These are phyloP conservation scores for Calocera viscosa DNA, from an alignment of 768 basidiomycete genomes.

Conservation along the genomic window DNA sequence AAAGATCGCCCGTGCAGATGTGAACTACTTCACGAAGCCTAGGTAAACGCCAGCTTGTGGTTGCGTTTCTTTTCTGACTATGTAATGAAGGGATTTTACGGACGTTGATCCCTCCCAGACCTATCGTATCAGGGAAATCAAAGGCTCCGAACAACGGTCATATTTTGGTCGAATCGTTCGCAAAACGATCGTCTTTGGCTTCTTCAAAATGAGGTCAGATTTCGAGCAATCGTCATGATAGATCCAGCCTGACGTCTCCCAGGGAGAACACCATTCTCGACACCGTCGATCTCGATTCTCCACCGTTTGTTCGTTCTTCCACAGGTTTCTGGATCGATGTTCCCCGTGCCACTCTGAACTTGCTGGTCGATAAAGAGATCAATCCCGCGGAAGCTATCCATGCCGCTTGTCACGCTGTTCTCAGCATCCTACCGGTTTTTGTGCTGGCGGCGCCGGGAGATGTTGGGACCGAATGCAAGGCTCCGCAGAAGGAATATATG, in stretches of 20 bases:
- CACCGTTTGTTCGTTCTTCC: conserved; percentile 60
- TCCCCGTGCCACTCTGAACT: conserved; percentile 38
- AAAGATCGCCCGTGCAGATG: conserved; percentile 55
- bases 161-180: conserved; percentile 64
- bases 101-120: conserved; percentile 71
- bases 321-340: conserved; percentile 74
- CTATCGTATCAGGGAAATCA: conserved; percentile 55
- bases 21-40: conserved; percentile 71
- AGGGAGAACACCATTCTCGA: conserved; percentile 47
- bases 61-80: neutral
- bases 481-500: conserved; percentile 59
- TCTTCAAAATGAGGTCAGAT: conserved; percentile 59
- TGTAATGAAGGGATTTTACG: conserved; percentile 54
- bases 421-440: conserved; percentile 49
- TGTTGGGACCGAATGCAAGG: conserved; percentile 73
- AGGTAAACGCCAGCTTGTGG: conserved; percentile 30
- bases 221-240: conserved; percentile 31
- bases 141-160: conserved; percentile 40
- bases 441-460: conserved; percentile 45
- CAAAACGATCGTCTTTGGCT: conserved; percentile 63
- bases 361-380: conserved; percentile 44
- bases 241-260: conserved; percentile 19
- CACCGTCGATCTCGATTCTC: conserved; percentile 61
- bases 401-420: conserved; percentile 68
- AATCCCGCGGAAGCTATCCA: conserved; percentile 73